These are phyloP conservation scores for Penicillium concentricum DNA, from an alignment of 2,329 filamentous ascomycete genomes.

Conservation along the genomic window DNA sequence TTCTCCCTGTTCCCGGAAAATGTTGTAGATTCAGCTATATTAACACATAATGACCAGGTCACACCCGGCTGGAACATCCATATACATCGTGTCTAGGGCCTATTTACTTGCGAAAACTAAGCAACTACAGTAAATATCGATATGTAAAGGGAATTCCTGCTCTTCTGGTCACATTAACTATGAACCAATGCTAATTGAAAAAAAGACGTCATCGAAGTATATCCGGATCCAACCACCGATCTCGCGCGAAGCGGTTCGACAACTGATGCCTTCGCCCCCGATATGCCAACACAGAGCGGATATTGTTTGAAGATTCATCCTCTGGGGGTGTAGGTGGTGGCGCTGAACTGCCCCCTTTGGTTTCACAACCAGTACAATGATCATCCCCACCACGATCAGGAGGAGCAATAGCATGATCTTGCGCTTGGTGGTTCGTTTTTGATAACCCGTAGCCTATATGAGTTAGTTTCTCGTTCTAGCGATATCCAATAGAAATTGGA, in stretches of 20 bases:
- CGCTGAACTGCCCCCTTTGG: slow-evolving; percentile 54
- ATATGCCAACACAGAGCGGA: slow-evolving; percentile 22
- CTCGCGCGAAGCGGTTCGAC: slow-evolving; percentile 24
- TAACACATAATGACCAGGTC: no score
- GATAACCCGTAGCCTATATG: slow-evolving; percentile 74
- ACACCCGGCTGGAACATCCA: not conserved
- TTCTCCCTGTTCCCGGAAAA: no score
- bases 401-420: slow-evolving; percentile 90
- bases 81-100: not conserved
- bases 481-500: not conserved
- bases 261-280: slow-evolving; percentile 23
- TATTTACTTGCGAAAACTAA: not conserved
- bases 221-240: slow-evolving; percentile 37
- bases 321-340: slow-evolving; percentile 19
- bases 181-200: slow-evolving; percentile 17
- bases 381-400: slow-evolving; percentile 78
- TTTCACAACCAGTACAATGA: slow-evolving; percentile 81
- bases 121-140: not conserved
- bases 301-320: slow-evolving; percentile 26
- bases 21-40: no score
- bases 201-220: slow-evolving; percentile 31
- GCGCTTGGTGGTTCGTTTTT: slow-evolving; percentile 81
- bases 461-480: not conserved
- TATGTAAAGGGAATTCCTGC: not conserved
- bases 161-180: slow-evolving; percentile 7